Evolutionary conservation across 768 basidiomycete species (phyloP).

Genomic region (Dioszegia hungarica): DNA sequence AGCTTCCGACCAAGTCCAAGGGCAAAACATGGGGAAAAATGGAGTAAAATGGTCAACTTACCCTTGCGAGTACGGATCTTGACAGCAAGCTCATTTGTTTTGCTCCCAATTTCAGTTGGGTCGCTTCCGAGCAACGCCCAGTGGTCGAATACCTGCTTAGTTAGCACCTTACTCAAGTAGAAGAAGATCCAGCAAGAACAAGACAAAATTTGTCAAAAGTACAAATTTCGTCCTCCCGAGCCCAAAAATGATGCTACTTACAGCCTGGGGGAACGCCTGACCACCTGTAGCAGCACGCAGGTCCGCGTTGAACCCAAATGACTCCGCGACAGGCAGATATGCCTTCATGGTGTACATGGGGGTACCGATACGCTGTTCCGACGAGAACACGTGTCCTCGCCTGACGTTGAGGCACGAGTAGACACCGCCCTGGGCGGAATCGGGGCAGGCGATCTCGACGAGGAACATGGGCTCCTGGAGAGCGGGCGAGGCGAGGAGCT

Average conservation of each 20-base stretch:
- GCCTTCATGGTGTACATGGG: conserved; percentile 98
- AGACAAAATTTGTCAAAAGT: too few species aligned
- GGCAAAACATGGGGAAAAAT: neutral
- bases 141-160: conserved; percentile 5
- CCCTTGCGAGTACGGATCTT: conserved; percentile 87
- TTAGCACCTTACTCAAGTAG: conserved; percentile 6
- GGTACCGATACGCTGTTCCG: conserved; percentile 93
- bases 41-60: conserved; percentile 28
- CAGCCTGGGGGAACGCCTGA: conserved; percentile 95
- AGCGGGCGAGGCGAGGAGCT: conserved; percentile 80
- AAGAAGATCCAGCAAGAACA: too few species aligned
- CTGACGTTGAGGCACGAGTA: conserved; percentile 78
- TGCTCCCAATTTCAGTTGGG: conserved; percentile 82
- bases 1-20: neutral
- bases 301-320: conserved; percentile 81
- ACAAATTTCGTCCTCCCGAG: too few species aligned
- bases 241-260: conserved; percentile 13
- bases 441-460: conserved; percentile 98
- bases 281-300: conserved; percentile 87
- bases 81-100: conserved; percentile 74
- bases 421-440: conserved; percentile 95
- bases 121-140: conserved; percentile 50
- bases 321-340: conserved; percentile 6
- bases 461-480: conserved; percentile 97
- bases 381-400: conserved; percentile 96